Conservation (phyloP, 352 stramenopile species). For the Phytophthora uliginosa region DNA sequence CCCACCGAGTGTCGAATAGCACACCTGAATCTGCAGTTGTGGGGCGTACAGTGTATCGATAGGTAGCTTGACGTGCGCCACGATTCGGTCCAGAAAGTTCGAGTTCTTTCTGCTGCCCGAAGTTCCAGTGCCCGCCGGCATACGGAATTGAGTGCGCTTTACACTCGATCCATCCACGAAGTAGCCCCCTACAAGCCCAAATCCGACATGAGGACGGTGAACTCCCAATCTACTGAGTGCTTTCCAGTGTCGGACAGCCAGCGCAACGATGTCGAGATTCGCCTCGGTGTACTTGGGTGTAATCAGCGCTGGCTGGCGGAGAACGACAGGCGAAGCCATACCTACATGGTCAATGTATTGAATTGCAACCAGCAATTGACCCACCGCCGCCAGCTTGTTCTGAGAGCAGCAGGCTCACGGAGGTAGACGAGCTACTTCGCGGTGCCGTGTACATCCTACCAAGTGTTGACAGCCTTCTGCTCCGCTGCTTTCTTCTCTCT, state of each 20-base stretch:
- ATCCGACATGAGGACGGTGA: conserved; percentile 70
- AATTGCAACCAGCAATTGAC: conserved; percentile 57
- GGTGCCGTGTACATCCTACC: no score
- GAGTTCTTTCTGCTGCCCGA: conserved; percentile 68
- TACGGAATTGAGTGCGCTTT: conserved; percentile 51
- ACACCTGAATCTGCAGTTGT: conserved; percentile 71
- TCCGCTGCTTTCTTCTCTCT: no score
- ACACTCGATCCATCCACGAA: conserved; percentile 61
- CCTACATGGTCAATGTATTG: conserved; percentile 69
- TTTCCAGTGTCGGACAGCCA: conserved; percentile 76
- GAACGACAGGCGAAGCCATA: conserved; percentile 38
- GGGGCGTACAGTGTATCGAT: conserved; percentile 70
- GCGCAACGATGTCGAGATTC: conserved; percentile 70
- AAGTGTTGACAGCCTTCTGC: no score
- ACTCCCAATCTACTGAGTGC: conserved; percentile 60
- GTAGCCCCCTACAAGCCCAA: conserved; percentile 66
- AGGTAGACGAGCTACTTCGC: conserved; percentile 21
- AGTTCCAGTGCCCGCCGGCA: background rate
- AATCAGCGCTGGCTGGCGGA: conserved; percentile 43
- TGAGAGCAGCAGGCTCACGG: conserved; percentile 30
- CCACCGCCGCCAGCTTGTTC: conserved; percentile 18
- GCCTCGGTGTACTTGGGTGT: conserved; percentile 62
- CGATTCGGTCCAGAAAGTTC: conserved; percentile 76
- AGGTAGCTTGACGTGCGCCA: conserved; percentile 59
- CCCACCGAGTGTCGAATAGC: conserved; percentile 59